A percentile compares a stretch with the other conserved stretches of the same genome.
phyloP scores from a whole-genome alignment of 257 asterid species.

The Cordia subcordata region DNA sequence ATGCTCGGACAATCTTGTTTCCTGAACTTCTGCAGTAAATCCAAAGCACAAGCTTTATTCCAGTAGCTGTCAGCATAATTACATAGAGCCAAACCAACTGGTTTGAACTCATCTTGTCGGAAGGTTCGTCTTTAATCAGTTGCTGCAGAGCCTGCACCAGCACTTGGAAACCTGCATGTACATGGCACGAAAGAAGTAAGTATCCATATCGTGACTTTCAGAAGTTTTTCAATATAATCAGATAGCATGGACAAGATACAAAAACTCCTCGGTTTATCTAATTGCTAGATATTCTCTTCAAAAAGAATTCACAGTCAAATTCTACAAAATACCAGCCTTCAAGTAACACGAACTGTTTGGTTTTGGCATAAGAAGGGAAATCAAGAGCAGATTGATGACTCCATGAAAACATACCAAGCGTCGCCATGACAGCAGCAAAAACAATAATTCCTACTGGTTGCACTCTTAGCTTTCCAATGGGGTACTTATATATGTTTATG shows the following conservation, averaged over 20 bases:
- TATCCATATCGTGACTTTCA: too few species aligned
- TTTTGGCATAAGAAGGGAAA: too few species aligned
- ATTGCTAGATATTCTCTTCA: not conserved
- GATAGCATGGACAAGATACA: too few species aligned
- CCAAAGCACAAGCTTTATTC: constrained; percentile 38
- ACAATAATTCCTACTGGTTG: constrained; percentile 75
- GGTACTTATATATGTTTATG: constrained; percentile 66
- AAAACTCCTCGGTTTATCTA: not conserved
- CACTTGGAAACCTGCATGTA: constrained; percentile 9
- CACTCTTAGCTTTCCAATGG: constrained; percentile 62
- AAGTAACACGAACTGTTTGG: too few species aligned
- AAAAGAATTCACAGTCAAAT: not conserved
- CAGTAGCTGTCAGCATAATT: constrained; percentile 39
- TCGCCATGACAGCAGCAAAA: constrained; percentile 70
- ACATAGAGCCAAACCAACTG: constrained; percentile 31
- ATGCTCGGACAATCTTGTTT: constrained; percentile 20
- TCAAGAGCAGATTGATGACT: not conserved
- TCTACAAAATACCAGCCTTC: too few species aligned
- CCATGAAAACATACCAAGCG: constrained; percentile 40
- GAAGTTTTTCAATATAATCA: too few species aligned
- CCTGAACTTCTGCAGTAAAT: constrained; percentile 40
- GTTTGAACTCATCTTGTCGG: constrained; percentile 18
- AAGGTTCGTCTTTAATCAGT: constrained; percentile 16
- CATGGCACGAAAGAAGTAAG: not conserved
- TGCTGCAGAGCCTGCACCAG: constrained; percentile 21